Base-by-base conservation (phyloP, 2,329 filamentous ascomycete species). In the Cordyceps javanica region DNA sequence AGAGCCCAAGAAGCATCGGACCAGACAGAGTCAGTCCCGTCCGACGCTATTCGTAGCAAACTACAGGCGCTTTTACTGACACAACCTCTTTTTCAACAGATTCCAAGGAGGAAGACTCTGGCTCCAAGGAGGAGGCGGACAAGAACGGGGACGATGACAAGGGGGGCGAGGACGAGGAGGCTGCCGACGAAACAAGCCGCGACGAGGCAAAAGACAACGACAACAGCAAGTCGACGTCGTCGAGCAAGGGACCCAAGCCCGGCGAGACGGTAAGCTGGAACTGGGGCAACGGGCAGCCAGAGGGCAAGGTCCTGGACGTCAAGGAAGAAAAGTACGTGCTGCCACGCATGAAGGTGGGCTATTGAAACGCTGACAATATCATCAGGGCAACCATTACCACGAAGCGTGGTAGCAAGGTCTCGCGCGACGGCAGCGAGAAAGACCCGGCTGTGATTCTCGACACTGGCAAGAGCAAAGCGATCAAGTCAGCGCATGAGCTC, bases 261-360 rank as follows among this genome's bases (percentile, higher is more conserved):
- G 75, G 75, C 2, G 73, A 77, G 8, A 77, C 69, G 0, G 75
- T 77, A 8, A 76, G 73, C 61, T 77, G 75, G 75, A 75, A 75
- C 26, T 77, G 75, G 75, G 75, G 75, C 13, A 65, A 66, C 19
- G 74, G 74, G 9, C 69, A 76, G 21, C 73, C 75, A 1, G 59
- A 75, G 59, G 75, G 75, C 2, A 75, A 74, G 14, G 75, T 77
- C 1, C 61, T 77, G 3, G 73, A 77, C 14, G 75, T 77, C 44
- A 76, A 76, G 59, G 67, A 57, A 28, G 26, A 19, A 8, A 25
- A 38, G 25, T 11, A 23, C n/a, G 25, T 44, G 7, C 6, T 58
- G 14, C n/a, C 10, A 28, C n/a, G 11, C 7, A 21, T 16, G 21
- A 19, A 13, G 11, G 30, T n/a, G 7, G 54, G 14, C 55, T 46